Conservation (phyloP, 139 green algal genomes). For the Bryopsis sp. region DNA sequence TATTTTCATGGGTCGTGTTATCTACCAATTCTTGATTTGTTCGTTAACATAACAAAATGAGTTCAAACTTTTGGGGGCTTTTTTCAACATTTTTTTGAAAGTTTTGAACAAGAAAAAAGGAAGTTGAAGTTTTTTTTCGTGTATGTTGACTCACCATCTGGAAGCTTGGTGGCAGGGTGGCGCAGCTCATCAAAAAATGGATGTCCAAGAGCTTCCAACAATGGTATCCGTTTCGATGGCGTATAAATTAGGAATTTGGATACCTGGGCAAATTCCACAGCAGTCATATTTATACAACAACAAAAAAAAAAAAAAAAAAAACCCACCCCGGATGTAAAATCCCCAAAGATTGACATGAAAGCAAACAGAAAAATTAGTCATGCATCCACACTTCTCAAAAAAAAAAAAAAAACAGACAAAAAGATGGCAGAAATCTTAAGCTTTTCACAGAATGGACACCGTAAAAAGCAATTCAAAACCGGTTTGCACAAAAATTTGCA, state of each 20-base stretch:
- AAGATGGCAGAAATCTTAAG: background rate
- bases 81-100: background rate
- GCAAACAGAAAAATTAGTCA: constrained; percentile 1
- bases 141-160: constrained; percentile 51
- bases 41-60: background rate
- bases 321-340: background rate
- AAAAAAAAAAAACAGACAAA: constrained; percentile 4
- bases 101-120: background rate
- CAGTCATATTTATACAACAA: background rate
- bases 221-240: constrained; percentile 60
- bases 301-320: constrained; percentile 9
- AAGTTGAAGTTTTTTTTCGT: background rate
- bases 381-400: constrained; percentile 12
- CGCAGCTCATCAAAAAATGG: constrained; percentile 95
- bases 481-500: too few relatives aligned
- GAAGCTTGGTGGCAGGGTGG: constrained; percentile 64
- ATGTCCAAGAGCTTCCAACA: constrained; percentile 72
- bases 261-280: constrained; percentile 39
- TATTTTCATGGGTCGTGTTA: too few relatives aligned
- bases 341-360: constrained; percentile 6
- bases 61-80: background rate
- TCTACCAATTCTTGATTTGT: too few relatives aligned
- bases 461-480: too few relatives aligned
- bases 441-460: constrained; percentile 3
- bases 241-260: constrained; percentile 89